Percentiles rank a stretch among this genome's conserved stretches.
Conservation (phyloP, 495 filamentous ascomycete species). For the Lineolata rhizophorae region DNA sequence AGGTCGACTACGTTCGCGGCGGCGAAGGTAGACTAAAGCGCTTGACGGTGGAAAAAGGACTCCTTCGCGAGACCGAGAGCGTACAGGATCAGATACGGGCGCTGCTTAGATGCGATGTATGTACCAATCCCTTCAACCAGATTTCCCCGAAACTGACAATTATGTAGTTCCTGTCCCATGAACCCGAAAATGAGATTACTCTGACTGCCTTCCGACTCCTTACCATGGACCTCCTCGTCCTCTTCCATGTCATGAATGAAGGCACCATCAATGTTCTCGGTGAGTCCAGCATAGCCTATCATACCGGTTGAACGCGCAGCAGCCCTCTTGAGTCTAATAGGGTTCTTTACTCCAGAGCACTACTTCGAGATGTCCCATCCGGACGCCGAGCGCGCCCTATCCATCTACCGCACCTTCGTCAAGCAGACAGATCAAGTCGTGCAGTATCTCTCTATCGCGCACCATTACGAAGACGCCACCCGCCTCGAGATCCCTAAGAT, state of each 20-base stretch:
- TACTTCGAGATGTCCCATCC: slow-evolving; percentile 96
- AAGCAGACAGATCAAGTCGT: slow-evolving; percentile 86
- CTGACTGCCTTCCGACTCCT: slow-evolving; percentile 87
- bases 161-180: slow-evolving; percentile 60
- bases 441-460: slow-evolving; percentile 65
- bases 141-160: too few species aligned
- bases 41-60: slow-evolving; percentile 75
- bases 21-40: slow-evolving; percentile 69
- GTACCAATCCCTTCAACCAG: slow-evolving; percentile 15
- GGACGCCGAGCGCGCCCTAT: slow-evolving; percentile 78
- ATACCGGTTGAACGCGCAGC: too few species aligned
- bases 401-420: slow-evolving; percentile 84
- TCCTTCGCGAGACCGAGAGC: slow-evolving; percentile 76
- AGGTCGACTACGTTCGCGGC: slow-evolving; percentile 71
- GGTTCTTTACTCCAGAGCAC: slow-evolving; percentile 42
- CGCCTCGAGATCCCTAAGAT: slow-evolving; percentile 88
- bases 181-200: slow-evolving; percentile 93
- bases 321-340: too few species aligned
- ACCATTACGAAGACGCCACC: slow-evolving; percentile 78
- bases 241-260: slow-evolving; percentile 94
- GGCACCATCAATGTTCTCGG: slow-evolving; percentile 94
- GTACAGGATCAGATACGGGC: slow-evolving; percentile 78
- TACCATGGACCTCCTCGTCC: slow-evolving; percentile 68
- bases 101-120: slow-evolving; percentile 74
- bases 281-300: too few species aligned